phyloP scores from a whole-genome alignment of 140 eudicot species.

The Oenanthe javanica region DNA sequence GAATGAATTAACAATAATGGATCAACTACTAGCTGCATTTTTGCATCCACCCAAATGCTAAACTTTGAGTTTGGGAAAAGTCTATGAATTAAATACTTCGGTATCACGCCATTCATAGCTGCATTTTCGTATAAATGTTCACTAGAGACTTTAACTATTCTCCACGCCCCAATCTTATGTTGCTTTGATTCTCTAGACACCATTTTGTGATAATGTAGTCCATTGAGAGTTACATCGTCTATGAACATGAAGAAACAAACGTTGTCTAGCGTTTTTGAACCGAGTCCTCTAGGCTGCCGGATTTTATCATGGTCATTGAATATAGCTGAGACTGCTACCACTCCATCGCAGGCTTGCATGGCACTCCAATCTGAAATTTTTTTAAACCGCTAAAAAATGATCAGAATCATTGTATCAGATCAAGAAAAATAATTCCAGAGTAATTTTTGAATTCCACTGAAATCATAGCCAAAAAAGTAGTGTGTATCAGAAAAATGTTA shows the following conservation, averaged over 20 bases:
- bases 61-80: slow-evolving; percentile 67
- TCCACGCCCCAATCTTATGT: slow-evolving; percentile 65
- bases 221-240: slow-evolving; percentile 52
- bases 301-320: slow-evolving; percentile 87
- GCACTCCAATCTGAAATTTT: slow-evolving; percentile 39
- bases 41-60: slow-evolving; percentile 86
- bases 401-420: no score
- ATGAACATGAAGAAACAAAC: slow-evolving; percentile 87
- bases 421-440: no score
- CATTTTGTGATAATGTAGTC: slow-evolving; percentile 47
- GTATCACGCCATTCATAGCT: slow-evolving; percentile 85
- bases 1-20: slow-evolving; percentile 74
- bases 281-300: slow-evolving; percentile 80
- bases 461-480: no score
- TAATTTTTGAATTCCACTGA: no score
- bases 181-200: slow-evolving; percentile 37
- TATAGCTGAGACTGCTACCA: slow-evolving; percentile 85
- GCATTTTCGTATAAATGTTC: slow-evolving; percentile 50
- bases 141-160: slow-evolving; percentile 46
- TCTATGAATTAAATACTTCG: slow-evolving; percentile 73
- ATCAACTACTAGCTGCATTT: slow-evolving; percentile 67
- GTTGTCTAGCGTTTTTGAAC: slow-evolving; percentile 50
- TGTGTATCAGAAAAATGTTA: no score
- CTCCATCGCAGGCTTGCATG: slow-evolving; percentile 54
- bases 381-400: no score